Conservation (phyloP, 148 eudicot genomes). For the Vaccinium myrtillus region DNA sequence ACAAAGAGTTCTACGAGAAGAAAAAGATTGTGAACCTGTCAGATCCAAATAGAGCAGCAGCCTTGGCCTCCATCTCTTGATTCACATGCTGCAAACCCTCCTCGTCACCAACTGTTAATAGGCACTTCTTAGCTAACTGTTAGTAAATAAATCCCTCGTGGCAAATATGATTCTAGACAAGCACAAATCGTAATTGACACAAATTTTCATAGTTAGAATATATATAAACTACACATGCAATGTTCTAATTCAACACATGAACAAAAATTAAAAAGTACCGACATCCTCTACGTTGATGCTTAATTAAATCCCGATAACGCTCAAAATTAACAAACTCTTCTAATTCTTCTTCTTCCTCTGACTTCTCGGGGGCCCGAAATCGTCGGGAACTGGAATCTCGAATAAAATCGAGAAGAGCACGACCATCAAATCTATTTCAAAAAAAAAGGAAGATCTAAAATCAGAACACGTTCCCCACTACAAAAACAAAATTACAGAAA, state of each 20-base stretch:
- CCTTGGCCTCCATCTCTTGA: conserved; percentile 90
- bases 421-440: conserved; percentile 87
- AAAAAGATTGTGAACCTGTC: conserved; percentile 54
- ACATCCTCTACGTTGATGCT: conserved; percentile 99
- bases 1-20: not conserved
- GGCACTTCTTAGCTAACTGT: conserved; percentile 30
- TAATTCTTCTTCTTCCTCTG: conserved; percentile 92
- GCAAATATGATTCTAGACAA: conserved; percentile 16
- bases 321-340: conserved; percentile 99
- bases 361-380: conserved; percentile 63
- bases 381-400: conserved; percentile 81
- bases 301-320: conserved; percentile 99
- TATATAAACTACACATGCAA: not conserved
- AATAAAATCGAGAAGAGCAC: conserved; percentile 96
- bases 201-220: conserved; percentile 19
- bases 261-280: conserved; percentile 91
- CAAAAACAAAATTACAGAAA: not conserved
- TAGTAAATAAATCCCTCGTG: conserved; percentile 5
- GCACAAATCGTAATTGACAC: conserved; percentile 22
- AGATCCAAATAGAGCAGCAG: conserved; percentile 52
- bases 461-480: not conserved
- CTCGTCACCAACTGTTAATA: conserved; percentile 75
- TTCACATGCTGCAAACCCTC: conserved; percentile 93
- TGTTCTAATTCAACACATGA: conserved; percentile 34
- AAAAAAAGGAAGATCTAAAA: conserved; percentile 5